phyloP scores from a whole-genome alignment of 306 rosid genomes.

The Arachis hypogaea region DNA sequence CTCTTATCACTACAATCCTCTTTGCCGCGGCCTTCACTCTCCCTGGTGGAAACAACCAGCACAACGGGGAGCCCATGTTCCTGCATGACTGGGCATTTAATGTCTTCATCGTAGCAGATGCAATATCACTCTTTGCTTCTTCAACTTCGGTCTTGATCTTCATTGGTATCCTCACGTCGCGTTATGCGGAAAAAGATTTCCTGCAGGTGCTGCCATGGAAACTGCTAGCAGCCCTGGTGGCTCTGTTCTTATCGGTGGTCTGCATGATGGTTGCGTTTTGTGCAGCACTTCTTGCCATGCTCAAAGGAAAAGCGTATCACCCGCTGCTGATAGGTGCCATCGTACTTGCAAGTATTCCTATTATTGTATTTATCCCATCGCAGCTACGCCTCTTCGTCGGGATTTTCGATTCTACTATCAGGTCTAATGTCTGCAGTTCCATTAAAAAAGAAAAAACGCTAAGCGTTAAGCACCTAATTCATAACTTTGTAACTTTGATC shows the following conservation, averaged over 20 bases:
- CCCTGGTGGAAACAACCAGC: constrained; percentile 26
- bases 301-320: neutral
- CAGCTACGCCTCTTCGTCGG: neutral
- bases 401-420: neutral
- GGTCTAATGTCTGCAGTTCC: neutral
- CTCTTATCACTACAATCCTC: constrained; percentile 32
- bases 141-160: constrained; percentile 18
- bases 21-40: constrained; percentile 37
- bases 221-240: neutral
- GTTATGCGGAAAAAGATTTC: constrained; percentile 6
- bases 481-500: too few species aligned
- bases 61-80: constrained; percentile 1
- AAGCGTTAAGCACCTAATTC: too few species aligned
- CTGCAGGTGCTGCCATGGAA: neutral
- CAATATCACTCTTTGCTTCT: constrained; percentile 2
- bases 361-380: neutral
- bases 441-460: too few species aligned
- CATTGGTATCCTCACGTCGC: constrained; percentile 11
- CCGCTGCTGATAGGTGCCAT: neutral
- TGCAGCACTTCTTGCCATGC: neutral
- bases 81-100: neutral
- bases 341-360: neutral
- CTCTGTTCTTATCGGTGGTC: constrained; percentile 22
- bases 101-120: constrained; percentile 15
- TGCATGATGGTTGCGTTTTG: constrained; percentile 19